A percentile compares a stretch with the other conserved stretches of the same genome.
Evolutionary conservation across 2,329 filamentous ascomycete species (phyloP).

Genomic region (Talaromyces albobiverticillius): DNA sequence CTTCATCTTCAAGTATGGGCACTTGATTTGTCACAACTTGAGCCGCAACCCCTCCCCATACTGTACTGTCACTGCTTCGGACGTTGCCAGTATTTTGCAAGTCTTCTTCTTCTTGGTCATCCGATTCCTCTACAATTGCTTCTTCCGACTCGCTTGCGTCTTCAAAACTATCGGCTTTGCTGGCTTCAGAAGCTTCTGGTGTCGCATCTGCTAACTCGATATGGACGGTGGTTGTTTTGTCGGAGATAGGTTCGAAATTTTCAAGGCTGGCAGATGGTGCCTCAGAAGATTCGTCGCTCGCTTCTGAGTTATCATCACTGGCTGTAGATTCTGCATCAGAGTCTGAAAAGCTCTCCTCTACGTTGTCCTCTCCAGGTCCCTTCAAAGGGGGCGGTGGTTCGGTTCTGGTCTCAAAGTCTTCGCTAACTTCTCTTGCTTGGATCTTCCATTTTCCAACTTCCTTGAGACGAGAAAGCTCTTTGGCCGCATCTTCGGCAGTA

Average conservation of each 20-base stretch:
- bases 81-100: not conserved
- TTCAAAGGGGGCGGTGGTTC: slow-evolving; percentile 31
- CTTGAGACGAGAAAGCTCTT: slow-evolving; percentile 76
- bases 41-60: slow-evolving; percentile 55
- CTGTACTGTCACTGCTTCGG: slow-evolving; percentile 34
- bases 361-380: slow-evolving; percentile 19
- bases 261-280: slow-evolving; percentile 8
- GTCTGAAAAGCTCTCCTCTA: not conserved
- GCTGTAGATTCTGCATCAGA: not conserved
- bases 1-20: slow-evolving; percentile 49
- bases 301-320: not conserved
- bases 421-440: slow-evolving; percentile 65
- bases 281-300: slow-evolving; percentile 10
- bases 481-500: slow-evolving; percentile 72
- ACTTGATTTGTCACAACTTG: slow-evolving; percentile 47
- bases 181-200: not conserved
- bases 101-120: not conserved
- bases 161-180: not conserved
- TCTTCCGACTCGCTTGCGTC: not conserved
- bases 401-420: slow-evolving; percentile 72
- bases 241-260: slow-evolving; percentile 19
- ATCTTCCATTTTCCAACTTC: slow-evolving; percentile 84
- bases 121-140: not conserved
- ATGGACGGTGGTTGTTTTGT: slow-evolving; percentile 23
- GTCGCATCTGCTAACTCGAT: slow-evolving; percentile 12